Percentiles rank a stretch among this genome's conserved stretches.
phyloP scores from a whole-genome alignment of 2,329 filamentous ascomycete genomes.

The Aureobasidium vineae region DNA sequence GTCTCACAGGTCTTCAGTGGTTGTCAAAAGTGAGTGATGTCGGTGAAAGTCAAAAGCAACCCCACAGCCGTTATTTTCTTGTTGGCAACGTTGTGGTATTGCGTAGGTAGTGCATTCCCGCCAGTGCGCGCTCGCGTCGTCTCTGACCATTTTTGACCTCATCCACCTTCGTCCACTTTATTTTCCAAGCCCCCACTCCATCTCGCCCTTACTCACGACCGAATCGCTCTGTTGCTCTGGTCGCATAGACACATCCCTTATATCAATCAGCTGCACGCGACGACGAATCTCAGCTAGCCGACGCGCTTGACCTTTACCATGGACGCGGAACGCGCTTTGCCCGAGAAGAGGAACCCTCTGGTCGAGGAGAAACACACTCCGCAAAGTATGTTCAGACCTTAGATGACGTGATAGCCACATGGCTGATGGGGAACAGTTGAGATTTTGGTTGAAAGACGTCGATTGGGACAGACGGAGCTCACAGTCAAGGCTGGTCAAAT shows the following conservation, averaged over 20 bases:
- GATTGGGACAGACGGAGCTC: slow-evolving; percentile 89
- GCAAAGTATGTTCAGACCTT: slow-evolving; percentile 52
- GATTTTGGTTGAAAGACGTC: slow-evolving; percentile 73
- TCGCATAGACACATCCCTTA: not conserved
- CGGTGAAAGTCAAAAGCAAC: slow-evolving; percentile 17
- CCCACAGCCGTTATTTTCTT: not conserved
- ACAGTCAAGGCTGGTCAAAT: slow-evolving; percentile 74
- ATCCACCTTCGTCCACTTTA: slow-evolving; percentile 16
- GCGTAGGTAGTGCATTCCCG: slow-evolving; percentile 14
- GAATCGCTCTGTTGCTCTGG: not conserved
- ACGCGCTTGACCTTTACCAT: slow-evolving; percentile 27
- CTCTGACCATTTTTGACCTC: slow-evolving; percentile 19
- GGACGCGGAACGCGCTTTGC: slow-evolving; percentile 46
- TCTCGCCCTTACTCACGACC: not conserved
- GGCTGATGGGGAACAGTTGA: slow-evolving; percentile 40
- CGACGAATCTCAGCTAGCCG: not conserved
- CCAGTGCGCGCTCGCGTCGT: slow-evolving; percentile 6
- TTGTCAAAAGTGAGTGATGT: slow-evolving; percentile 1
- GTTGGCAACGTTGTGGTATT: slow-evolving; percentile 4
- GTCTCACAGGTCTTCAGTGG: not conserved
- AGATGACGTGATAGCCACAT: not conserved
- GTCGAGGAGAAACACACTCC: slow-evolving; percentile 62
- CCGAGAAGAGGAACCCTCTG: slow-evolving; percentile 63
- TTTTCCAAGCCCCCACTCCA: not conserved
- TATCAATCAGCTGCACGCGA: not conserved